phyloP scores from a whole-genome alignment of 73 alveolate genomes.

The Symbiodinium pilosum region DNA sequence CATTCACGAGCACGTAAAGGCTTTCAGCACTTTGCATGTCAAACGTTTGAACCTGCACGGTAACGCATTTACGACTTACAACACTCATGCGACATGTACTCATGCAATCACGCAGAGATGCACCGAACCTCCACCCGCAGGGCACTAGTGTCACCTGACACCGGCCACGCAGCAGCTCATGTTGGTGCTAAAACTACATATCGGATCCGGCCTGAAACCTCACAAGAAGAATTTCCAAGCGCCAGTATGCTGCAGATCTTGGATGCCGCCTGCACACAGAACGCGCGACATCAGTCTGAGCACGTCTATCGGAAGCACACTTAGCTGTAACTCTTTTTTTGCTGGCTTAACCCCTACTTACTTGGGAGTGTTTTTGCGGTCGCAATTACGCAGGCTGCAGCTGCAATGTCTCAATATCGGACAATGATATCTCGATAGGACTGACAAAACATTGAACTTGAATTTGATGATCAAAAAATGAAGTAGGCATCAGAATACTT shows the following conservation, averaged over 20 bases:
- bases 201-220: background rate
- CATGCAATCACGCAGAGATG: background rate
- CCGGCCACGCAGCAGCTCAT: background rate
- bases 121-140: background rate
- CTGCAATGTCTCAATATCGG: too few relatives aligned
- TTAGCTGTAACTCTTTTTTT: too few relatives aligned
- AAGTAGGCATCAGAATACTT: too few relatives aligned
- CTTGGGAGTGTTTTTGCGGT: too few relatives aligned
- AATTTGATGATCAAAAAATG: too few relatives aligned
- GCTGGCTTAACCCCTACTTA: too few relatives aligned
- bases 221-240: background rate
- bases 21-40: background rate
- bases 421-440: too few relatives aligned
- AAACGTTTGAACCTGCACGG: background rate
- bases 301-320: too few relatives aligned
- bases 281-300: background rate
- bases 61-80: background rate
- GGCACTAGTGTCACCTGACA: background rate
- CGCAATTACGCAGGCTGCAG: too few relatives aligned
- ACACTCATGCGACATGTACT: background rate
- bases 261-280: background rate
- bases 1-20: background rate
- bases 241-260: background rate
- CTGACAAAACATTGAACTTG: too few relatives aligned
- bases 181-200: background rate